A percentile compares a stretch with the other conserved stretches of the same genome.
These are phyloP conservation scores for Penicillium egyptiacum DNA, from an alignment of 495 filamentous ascomycete species.

Conservation along the genomic window DNA sequence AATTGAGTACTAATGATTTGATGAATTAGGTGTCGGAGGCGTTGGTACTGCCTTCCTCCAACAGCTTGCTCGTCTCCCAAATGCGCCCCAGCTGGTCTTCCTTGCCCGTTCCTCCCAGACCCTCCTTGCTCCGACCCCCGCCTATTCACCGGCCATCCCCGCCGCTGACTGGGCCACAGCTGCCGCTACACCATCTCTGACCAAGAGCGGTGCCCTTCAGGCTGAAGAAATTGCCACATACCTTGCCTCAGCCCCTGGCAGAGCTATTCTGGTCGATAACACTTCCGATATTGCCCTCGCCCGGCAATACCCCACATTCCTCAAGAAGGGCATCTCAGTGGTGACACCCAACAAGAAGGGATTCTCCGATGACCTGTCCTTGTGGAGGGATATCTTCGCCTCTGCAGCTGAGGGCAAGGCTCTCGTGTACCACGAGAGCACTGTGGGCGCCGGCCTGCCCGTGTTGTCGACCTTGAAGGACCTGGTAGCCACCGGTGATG, in stretches of 20 bases:
- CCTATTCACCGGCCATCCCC: constrained; percentile 51
- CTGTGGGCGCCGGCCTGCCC: constrained; percentile 87
- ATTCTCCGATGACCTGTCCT: constrained; percentile 70
- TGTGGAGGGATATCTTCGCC: constrained; percentile 81
- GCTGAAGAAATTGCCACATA: constrained; percentile 68
- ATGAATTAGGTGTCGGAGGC: constrained; percentile 74
- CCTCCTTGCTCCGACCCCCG: constrained; percentile 55
- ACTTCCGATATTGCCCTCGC: constrained; percentile 83
- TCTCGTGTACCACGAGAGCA: constrained; percentile 88
- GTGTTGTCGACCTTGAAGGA: constrained; percentile 90
- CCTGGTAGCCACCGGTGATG: constrained; percentile 83
- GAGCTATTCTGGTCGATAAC: constrained; percentile 85
- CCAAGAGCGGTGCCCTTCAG: constrained; percentile 50
- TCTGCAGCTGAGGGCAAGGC: constrained; percentile 62
- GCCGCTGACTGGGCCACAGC: constrained; percentile 54
- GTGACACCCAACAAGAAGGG: constrained; percentile 98
- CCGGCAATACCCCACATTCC: constrained; percentile 71
- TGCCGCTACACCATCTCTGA: constrained; percentile 55
- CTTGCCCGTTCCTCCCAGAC: constrained; percentile 79
- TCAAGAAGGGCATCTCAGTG: constrained; percentile 77
- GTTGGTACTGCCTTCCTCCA: constrained; percentile 88
- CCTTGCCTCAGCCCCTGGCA: constrained; percentile 67
- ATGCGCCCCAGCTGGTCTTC: constrained; percentile 69
- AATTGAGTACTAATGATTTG: neutral
- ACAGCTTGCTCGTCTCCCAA: constrained; percentile 68